Evolutionary conservation across 2,329 filamentous ascomycete species (phyloP).

Genomic region (Periglandula ipomoeae): DNA sequence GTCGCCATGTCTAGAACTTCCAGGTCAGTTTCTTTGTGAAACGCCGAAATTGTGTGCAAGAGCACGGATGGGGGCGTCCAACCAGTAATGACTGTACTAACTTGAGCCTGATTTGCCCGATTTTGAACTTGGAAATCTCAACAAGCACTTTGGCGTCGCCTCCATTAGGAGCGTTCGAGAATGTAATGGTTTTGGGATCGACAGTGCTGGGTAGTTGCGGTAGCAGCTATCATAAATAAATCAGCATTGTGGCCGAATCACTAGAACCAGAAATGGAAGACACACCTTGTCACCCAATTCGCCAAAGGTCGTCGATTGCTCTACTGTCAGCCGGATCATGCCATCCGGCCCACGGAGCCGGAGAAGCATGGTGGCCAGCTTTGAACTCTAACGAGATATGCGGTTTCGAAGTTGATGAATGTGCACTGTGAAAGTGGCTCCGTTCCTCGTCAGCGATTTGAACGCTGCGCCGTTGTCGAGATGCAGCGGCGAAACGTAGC

Average conservation of each 20-base stretch:
- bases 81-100: constrained; percentile 17
- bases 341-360: constrained; percentile 87
- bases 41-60: background rate
- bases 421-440: background rate
- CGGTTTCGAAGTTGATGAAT: background rate
- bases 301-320: constrained; percentile 63
- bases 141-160: constrained; percentile 49
- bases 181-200: constrained; percentile 47
- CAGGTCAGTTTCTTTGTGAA: constrained; percentile 11
- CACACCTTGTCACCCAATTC: constrained; percentile 46
- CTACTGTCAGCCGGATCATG: constrained; percentile 76
- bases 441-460: too few species aligned
- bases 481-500: too few species aligned
- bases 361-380: constrained; percentile 55
- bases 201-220: constrained; percentile 52
- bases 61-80: background rate
- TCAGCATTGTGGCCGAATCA: background rate
- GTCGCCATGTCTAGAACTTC: constrained; percentile 66
- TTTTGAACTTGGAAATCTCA: constrained; percentile 46
- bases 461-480: too few species aligned
- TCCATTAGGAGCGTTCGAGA: constrained; percentile 52
- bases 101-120: constrained; percentile 53
- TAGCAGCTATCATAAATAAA: constrained; percentile 37
- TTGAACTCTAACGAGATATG: constrained; percentile 9
- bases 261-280: background rate